These are phyloP conservation scores for Neospora caninum DNA, from an alignment of 169 alveolate species.

Conservation along the genomic window DNA sequence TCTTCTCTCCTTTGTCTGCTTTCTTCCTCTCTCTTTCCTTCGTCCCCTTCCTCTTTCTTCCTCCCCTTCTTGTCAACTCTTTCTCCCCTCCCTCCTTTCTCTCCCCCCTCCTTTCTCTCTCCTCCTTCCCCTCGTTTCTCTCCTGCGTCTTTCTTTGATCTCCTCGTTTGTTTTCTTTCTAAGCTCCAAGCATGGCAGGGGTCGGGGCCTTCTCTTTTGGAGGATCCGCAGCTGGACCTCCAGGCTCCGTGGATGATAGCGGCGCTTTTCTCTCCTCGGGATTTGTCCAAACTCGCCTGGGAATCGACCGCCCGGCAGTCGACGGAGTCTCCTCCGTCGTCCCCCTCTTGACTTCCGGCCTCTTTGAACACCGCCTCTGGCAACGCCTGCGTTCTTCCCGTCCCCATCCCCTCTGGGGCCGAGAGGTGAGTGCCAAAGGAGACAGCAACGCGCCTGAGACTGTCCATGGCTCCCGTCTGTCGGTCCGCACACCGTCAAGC, in stretches of 20 bases:
- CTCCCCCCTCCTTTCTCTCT: background rate
- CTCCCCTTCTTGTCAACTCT: background rate
- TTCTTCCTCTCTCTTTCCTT: background rate
- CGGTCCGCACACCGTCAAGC: too few relatives aligned
- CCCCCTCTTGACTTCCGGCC: background rate
- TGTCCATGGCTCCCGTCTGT: too few relatives aligned
- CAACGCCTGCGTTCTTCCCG: background rate
- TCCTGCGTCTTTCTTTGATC: background rate
- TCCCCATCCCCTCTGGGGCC: background rate
- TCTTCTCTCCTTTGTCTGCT: background rate
- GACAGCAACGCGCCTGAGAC: too few relatives aligned
- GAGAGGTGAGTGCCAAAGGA: conserved; percentile 17
- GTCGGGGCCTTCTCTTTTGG: background rate
- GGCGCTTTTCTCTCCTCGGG: background rate
- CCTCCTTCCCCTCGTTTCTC: background rate
- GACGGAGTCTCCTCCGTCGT: conserved; percentile 14
- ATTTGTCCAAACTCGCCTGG: conserved; percentile 14
- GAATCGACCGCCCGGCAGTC: conserved; percentile 40
- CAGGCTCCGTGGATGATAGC: background rate
- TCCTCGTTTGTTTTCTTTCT: background rate
- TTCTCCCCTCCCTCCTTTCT: background rate
- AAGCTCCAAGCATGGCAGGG: background rate
- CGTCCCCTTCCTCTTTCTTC: background rate
- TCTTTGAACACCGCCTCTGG: background rate
- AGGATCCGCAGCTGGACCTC: background rate